These are phyloP conservation scores for Cornus suecica DNA, from an alignment of 148 eudicot species.

Conservation along the genomic window DNA sequence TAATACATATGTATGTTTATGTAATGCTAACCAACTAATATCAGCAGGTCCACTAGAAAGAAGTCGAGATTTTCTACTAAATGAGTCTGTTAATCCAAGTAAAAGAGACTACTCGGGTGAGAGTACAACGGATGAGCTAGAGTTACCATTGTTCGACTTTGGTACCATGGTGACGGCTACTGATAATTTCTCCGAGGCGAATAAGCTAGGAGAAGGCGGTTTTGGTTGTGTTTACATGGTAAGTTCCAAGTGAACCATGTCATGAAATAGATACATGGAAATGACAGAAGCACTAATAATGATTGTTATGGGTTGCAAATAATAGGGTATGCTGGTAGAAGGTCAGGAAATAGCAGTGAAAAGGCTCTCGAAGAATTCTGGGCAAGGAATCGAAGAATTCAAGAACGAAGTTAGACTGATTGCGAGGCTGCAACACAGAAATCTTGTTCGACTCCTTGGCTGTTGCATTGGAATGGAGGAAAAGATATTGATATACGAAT, in stretches of 20 bases:
- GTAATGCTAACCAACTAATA: neutral
- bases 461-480: slow-evolving; percentile 70
- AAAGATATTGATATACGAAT: slow-evolving; percentile 72
- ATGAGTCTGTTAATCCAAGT: slow-evolving; percentile 22
- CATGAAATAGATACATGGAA: neutral
- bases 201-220: slow-evolving; percentile 64
- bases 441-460: slow-evolving; percentile 79
- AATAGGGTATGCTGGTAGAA: slow-evolving; percentile 49
- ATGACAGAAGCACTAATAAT: neutral
- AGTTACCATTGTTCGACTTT: slow-evolving; percentile 47
- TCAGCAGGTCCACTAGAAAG: slow-evolving; percentile 32
- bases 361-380: slow-evolving; percentile 64
- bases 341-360: slow-evolving; percentile 71
- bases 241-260: slow-evolving; percentile 1
- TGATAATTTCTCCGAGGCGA: slow-evolving; percentile 34
- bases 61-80: slow-evolving; percentile 35
- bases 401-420: slow-evolving; percentile 66
- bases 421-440: slow-evolving; percentile 82
- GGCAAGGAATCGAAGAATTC: slow-evolving; percentile 77
- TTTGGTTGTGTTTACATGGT: slow-evolving; percentile 68
- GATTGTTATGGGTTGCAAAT: slow-evolving; percentile 7
- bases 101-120: slow-evolving; percentile 34
- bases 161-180: slow-evolving; percentile 42
- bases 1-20: neutral
- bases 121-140: slow-evolving; percentile 29